These are phyloP conservation scores for Cutaneotrichosporon cyanovorans DNA, from an alignment of 1,284 basidiomycete species.

Conservation along the genomic window DNA sequence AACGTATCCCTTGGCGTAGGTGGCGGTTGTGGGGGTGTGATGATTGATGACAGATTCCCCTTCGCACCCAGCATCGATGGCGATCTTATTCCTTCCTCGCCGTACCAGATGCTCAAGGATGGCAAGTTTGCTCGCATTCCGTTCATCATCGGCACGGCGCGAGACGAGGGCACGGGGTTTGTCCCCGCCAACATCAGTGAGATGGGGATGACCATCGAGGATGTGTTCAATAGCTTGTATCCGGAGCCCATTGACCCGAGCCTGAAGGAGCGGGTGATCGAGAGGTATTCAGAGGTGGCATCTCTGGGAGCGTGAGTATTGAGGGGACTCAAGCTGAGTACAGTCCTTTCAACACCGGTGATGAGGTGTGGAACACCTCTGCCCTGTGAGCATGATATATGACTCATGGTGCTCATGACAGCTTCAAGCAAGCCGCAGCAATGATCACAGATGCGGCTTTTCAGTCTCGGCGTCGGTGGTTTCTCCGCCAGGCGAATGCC, in stretches of 20 bases:
- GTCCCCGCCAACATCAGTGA: neutral
- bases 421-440: constrained; percentile 17
- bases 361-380: constrained; percentile 33
- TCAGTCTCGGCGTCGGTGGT: constrained; percentile 28
- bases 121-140: constrained; percentile 38
- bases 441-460: constrained; percentile 31
- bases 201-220: neutral
- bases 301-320: constrained; percentile 15
- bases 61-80: constrained; percentile 37
- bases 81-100: constrained; percentile 33
- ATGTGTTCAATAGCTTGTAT: constrained; percentile 18
- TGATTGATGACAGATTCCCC: neutral
- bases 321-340: neutral
- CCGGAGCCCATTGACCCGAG: constrained; percentile 11
- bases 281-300: constrained; percentile 29
- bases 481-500: constrained; percentile 24
- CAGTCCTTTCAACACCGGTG: constrained; percentile 36
- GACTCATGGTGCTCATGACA: neutral
- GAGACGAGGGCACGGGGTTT: constrained; percentile 27
- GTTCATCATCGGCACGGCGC: constrained; percentile 41
- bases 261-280: constrained; percentile 17
- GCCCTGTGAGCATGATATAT: neutral
- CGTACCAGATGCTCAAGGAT: constrained; percentile 30
- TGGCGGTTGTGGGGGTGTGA: neutral
- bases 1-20: neutral